Percentiles rank a stretch among this genome's conserved stretches.
Evolutionary conservation across 352 stramenopile genomes (phyloP).

Genomic region (Globisporangium emineosum): DNA sequence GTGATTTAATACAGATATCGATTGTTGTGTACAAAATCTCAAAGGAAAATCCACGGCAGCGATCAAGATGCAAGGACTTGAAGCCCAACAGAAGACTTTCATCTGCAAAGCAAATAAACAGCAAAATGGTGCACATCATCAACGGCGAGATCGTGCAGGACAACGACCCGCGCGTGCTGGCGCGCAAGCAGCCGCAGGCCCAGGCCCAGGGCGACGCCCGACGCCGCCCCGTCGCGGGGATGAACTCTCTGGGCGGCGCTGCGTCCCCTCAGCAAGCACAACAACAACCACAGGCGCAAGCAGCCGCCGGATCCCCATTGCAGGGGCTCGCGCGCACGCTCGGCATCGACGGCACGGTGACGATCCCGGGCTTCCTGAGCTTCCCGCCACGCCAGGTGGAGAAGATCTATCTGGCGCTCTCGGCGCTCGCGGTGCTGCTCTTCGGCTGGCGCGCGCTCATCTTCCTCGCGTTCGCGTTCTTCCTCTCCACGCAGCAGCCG

Average conservation of each 20-base stretch:
- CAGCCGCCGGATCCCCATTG: constrained; percentile 31
- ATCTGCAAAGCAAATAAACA: neutral
- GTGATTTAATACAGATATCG: no score
- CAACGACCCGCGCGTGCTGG: constrained; percentile 71
- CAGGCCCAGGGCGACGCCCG: neutral
- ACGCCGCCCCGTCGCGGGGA: constrained; percentile 18
- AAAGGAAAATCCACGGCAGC: no score
- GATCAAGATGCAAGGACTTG: no score
- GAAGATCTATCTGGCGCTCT: constrained; percentile 70
- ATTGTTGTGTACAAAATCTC: no score
- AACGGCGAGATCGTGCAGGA: constrained; percentile 86
- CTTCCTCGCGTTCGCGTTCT: constrained; percentile 65
- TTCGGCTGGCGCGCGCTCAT: constrained; percentile 76
- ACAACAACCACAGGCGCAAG: constrained; percentile 6
- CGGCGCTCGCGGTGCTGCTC: constrained; percentile 46
- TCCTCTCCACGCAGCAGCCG: constrained; percentile 52
- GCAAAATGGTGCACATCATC: constrained; percentile 83
- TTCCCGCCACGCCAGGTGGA: constrained; percentile 48
- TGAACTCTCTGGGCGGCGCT: constrained; percentile 19
- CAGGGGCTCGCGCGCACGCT: constrained; percentile 45
- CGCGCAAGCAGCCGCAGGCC: constrained; percentile 17
- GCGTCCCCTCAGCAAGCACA: constrained; percentile 1
- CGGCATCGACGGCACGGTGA: constrained; percentile 61
- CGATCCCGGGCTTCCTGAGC: constrained; percentile 55
- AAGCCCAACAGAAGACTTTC: neutral